Percentiles rank a stretch among this genome's conserved stretches.
Conservation (phyloP, 2,329 filamentous ascomycete genomes). For the Fusarium heterosporum region DNA sequence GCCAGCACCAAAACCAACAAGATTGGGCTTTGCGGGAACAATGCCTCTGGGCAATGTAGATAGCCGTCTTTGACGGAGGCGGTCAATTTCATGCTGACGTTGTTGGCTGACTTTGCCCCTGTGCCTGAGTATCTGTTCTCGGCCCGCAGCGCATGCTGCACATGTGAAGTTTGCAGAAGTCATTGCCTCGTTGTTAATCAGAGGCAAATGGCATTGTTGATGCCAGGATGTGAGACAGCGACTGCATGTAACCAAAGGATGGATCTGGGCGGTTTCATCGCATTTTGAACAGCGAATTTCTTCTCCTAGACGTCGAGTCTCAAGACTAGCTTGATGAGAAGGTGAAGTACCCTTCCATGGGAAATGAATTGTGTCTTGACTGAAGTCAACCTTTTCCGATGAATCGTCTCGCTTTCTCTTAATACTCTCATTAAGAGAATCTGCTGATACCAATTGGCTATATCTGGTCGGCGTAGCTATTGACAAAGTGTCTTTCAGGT, state of each 20-base stretch:
- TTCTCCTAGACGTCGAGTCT: neutral
- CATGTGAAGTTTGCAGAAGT: conserved; percentile 33
- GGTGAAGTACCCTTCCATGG: conserved; percentile 27
- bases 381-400: conserved; percentile 46
- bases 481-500: conserved; percentile 26
- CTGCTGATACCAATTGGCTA: conserved; percentile 4
- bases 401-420: conserved; percentile 49
- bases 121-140: conserved; percentile 18
- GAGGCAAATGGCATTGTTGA: conserved; percentile 39
- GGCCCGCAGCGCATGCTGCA: conserved; percentile 28
- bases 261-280: conserved; percentile 8
- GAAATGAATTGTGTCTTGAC: conserved; percentile 50
- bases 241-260: conserved; percentile 34
- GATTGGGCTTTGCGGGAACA: conserved; percentile 51
- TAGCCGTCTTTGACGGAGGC: conserved; percentile 50
- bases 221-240: conserved; percentile 45
- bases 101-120: conserved; percentile 32
- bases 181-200: conserved; percentile 8
- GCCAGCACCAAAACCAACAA: conserved; percentile 55
- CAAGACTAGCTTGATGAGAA: neutral
- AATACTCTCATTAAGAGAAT: conserved; percentile 18
- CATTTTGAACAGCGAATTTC: conserved; percentile 37
- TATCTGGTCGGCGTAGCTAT: conserved; percentile 25
- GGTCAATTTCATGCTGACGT: conserved; percentile 48
- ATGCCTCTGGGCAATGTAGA: conserved; percentile 49